Conservation (phyloP, 345 rosid genomes). For the Triadica sebifera region DNA sequence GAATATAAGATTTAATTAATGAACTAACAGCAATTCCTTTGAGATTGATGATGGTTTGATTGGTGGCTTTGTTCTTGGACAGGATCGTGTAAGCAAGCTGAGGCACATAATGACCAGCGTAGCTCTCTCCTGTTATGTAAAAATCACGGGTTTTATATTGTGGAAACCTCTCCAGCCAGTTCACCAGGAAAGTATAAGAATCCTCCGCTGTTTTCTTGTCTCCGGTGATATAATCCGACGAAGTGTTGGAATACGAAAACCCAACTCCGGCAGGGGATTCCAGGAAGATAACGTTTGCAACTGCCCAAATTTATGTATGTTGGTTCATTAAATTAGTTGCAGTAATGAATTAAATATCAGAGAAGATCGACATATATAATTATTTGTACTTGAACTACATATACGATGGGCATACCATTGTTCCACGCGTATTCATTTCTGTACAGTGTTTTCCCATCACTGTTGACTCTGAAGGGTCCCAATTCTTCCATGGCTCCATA, state of each 20-base stretch:
- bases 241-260: conserved; percentile 50
- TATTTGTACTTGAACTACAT: background rate
- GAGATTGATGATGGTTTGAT: conserved; percentile 38
- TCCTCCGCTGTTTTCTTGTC: conserved; percentile 49
- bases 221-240: conserved; percentile 37
- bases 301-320: conserved; percentile 18
- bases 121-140: conserved; percentile 45
- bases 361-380: too few relatives aligned
- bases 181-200: conserved; percentile 41
- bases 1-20: background rate
- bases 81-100: conserved; percentile 44
- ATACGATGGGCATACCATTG: background rate
- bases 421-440: conserved; percentile 17
- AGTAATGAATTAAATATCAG: too few relatives aligned
- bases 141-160: conserved; percentile 38
- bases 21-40: conserved; percentile 53
- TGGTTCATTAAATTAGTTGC: too few relatives aligned
- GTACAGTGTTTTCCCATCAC: conserved; percentile 17
- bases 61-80: conserved; percentile 26
- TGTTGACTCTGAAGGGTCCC: conserved; percentile 27
- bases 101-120: conserved; percentile 53
- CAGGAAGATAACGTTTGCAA: conserved; percentile 45
- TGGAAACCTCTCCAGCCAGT: conserved; percentile 47
- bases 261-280: conserved; percentile 55
- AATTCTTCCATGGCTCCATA: conserved; percentile 28